Evolutionary conservation across 495 filamentous ascomycete species (phyloP), one percentile per base, ranked within the genome.

Genomic region (Hapsidospora chrysogenum): DNA sequence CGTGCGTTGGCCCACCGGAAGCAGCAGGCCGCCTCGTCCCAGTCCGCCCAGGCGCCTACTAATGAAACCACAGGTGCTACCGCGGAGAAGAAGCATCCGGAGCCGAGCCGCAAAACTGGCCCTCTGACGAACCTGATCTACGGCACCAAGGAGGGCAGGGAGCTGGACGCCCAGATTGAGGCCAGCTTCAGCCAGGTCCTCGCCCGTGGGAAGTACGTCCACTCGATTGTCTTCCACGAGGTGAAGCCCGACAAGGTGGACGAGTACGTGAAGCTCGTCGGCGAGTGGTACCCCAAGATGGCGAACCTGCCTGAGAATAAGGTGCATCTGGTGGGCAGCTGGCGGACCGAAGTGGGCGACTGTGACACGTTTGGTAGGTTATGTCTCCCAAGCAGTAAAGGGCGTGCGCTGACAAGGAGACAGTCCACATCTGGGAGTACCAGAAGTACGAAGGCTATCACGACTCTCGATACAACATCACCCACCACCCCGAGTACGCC

Each of bases 361-460:
- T 92, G 85, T 47, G 87, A 96, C 49, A 94, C 86, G 0, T 97
- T 97, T 61, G 78, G 89, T 96, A 69, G 16, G 70, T 56, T 11
- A 6, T 26, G 17, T 10, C n/a, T 27, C 13, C 27, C n/a, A n/a
- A n/a, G n/a, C n/a, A n/a, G n/a, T n/a, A n/a, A n/a, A n/a, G n/a
- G n/a, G n/a, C n/a, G n/a, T n/a, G n/a, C n/a, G n/a, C n/a, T n/a
- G n/a, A n/a, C n/a, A n/a, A n/a, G n/a, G n/a, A n/a, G n/a, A 19
- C 7, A 13, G 89, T 97, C 19, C 89, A 97, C 57, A 97, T 97
- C 54, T 97, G 89, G 89, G 89, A 97, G 58, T 97, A 97, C 57
- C 85, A 96, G 55, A 78, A 85, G 46, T 97, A 95, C 57, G 74
- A 85, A 40, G 89, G 89, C 41, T 96, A 93, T 52, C 92, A 97